Evolutionary conservation across 1,139 yeast species (phyloP).

Genomic region (Barnettozyma hawaiiensis): DNA sequence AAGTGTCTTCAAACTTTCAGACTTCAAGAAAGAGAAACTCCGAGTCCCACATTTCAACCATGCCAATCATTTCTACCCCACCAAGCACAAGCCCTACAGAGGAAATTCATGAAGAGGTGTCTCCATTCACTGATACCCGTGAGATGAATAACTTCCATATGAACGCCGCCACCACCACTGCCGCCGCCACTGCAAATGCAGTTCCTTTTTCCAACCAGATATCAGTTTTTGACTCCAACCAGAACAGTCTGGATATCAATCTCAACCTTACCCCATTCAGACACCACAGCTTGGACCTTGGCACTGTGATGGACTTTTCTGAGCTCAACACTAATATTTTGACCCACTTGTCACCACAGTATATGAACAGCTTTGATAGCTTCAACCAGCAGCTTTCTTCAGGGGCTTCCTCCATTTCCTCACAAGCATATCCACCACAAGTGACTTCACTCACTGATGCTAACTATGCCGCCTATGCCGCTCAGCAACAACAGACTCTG

Average conservation of each 20-base stretch:
- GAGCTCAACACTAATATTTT: constrained; percentile 12
- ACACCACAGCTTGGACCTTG: constrained; percentile 23
- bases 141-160: constrained; percentile 1
- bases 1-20: constrained; percentile 18
- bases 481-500: background rate
- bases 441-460: background rate
- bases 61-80: background rate
- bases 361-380: constrained; percentile 5
- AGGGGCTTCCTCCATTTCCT: background rate
- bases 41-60: constrained; percentile 6
- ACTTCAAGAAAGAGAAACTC: constrained; percentile 5
- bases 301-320: constrained; percentile 11
- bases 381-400: constrained; percentile 2
- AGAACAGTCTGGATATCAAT: constrained; percentile 21
- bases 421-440: background rate
- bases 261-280: constrained; percentile 16
- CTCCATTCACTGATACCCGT: constrained; percentile 4
- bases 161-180: background rate
- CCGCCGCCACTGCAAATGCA: no score
- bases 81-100: background rate
- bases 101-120: constrained; percentile 1
- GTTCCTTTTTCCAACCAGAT: constrained; percentile 1
- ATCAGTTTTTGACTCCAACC: constrained; percentile 11
- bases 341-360: constrained; percentile 14
- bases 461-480: background rate